Base-by-base conservation (phyloP, 805 yeast genomes). In the Hanseniaspora guilliermondii region DNA sequence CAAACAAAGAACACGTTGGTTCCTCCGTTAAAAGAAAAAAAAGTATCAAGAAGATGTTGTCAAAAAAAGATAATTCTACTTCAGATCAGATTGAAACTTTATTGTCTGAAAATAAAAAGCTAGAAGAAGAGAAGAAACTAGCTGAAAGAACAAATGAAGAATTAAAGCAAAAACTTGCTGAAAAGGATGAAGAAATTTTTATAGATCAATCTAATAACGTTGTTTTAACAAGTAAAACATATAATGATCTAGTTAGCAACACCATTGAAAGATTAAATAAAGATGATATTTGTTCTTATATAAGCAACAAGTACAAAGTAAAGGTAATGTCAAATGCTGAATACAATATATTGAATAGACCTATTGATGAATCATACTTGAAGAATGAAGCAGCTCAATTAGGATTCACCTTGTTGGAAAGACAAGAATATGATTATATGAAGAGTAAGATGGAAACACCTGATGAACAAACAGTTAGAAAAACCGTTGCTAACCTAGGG, bases 381-480 rank as follows among this genome's bases (percentile, higher is more conserved):
- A 53, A 58, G 41, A 59, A 56, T 6, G 60, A 56, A 40, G 70
- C 71, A 6, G 57, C 59, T 12, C 58, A 57, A 4, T 27, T 58
- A 2, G 59, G 64, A 1, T 55, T 63, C 24, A 59, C 61, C 5
- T 50, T 66, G 12, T 44, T 70, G 27, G 61, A 68, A 6, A 65
- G 64, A 21, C 46, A 64, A n/a, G 69, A 68, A 47, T 57, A 60
- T 22, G 57, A 61, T 33, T 19, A 44, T 9, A 41, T 62, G 47
- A 53, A 55, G 45, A 59, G 63, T 2, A 56, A 56, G 38, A 59
- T 60, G 19, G 66, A 64, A 22, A 53, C 58, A 1, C 66, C 66
- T 6, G 64, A 60, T 30, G 59, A 53, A 24, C 53, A 53, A 19
- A 55, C 62, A 0, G 25, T 63, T 8, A 60, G 57, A 19, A 30